phyloP scores from a whole-genome alignment of 208 protist genomes.

The Acanthamoeba healyi region DNA sequence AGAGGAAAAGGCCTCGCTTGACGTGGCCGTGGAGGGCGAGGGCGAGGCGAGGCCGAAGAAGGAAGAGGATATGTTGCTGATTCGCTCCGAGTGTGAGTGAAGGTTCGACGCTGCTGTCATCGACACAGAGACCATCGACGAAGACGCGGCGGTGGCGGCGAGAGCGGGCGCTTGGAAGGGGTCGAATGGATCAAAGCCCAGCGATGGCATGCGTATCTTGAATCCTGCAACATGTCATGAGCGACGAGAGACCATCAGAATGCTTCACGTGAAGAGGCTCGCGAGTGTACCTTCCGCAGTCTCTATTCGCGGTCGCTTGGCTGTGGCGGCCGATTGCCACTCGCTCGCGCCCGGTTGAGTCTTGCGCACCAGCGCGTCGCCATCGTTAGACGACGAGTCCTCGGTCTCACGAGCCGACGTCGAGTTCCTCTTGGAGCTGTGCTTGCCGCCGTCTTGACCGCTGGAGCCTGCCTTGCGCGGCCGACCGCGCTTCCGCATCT shows the following conservation, averaged over 20 bases:
- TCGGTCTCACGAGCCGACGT: no score
- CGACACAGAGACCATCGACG: no score
- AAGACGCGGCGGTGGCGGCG: not conserved
- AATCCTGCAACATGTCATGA: not conserved
- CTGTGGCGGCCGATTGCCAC: not conserved
- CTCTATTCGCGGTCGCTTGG: not conserved
- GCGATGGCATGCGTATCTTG: conserved; percentile 3
- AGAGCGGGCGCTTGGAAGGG: not conserved
- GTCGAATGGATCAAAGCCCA: not conserved
- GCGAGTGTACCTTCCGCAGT: not conserved
- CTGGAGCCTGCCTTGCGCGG: not conserved
- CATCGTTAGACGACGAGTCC: no score
- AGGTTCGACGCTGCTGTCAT: no score
- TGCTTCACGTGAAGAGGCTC: not conserved
- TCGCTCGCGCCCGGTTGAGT: no score
- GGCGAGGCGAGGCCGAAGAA: not conserved
- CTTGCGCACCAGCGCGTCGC: no score
- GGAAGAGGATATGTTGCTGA: conserved; percentile 39
- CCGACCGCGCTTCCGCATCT: not conserved
- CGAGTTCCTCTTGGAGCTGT: not conserved
- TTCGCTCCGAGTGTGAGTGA: not conserved
- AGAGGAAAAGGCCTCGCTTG: not conserved
- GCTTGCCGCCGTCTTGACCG: not conserved
- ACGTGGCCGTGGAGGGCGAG: not conserved
- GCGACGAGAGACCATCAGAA: not conserved